Evolutionary conservation across 2,329 filamentous ascomycete genomes (phyloP).

Genomic region (Neonectria hederae): DNA sequence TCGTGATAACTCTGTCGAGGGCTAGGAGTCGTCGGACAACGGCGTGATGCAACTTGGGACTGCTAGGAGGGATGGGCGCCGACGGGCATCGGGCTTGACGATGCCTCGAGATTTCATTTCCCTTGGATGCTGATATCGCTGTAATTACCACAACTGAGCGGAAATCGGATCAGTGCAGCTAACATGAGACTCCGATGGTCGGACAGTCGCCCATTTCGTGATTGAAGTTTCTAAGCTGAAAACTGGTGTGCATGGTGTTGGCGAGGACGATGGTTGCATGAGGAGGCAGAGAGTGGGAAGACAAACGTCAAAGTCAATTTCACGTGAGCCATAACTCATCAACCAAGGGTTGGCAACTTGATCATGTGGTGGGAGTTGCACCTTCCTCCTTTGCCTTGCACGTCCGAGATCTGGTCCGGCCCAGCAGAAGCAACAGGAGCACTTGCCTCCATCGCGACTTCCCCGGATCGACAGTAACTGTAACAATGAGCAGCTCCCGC

Average conservation of each 20-base stretch:
- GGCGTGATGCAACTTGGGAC: conserved; percentile 16
- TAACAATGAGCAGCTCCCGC: neutral
- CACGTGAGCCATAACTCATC: neutral
- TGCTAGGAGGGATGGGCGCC: conserved; percentile 8
- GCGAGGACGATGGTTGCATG: neutral
- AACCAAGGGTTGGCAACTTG: neutral
- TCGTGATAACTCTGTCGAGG: conserved; percentile 5
- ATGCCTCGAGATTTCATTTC: conserved; percentile 1
- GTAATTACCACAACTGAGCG: neutral
- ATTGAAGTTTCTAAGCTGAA: neutral
- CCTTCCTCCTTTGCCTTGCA: neutral
- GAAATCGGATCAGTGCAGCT: neutral
- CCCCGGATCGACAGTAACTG: conserved; percentile 18
- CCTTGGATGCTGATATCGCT: conserved; percentile 8
- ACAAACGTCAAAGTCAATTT: neutral
- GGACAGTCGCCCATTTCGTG: neutral
- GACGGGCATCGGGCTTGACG: conserved; percentile 12
- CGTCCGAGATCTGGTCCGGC: neutral
- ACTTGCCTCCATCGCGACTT: conserved; percentile 24
- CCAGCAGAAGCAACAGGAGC: neutral
- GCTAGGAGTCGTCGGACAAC: conserved; percentile 13
- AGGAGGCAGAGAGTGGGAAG: neutral
- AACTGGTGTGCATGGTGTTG: neutral
- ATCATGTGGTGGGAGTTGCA: neutral
- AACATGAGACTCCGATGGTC: conserved; percentile 3